Evolutionary conservation across 2,329 filamentous ascomycete species (phyloP), one percentile per base, ranked within the genome.

Genomic region (Fusarium sp.): DNA sequence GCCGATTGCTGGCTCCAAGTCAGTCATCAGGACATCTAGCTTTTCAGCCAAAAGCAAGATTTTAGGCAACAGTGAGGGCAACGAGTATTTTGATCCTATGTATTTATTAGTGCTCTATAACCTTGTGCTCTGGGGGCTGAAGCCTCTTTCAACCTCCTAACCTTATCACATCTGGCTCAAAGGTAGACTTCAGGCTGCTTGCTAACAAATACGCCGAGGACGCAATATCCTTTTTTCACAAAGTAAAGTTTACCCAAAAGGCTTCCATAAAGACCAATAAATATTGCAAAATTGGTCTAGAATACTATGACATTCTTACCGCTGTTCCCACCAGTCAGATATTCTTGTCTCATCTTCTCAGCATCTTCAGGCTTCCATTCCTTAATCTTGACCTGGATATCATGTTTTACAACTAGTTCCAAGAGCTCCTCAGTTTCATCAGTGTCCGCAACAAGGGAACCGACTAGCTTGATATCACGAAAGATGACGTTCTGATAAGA

Each of bases 361-460:
- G 68, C 60, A 14, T 66, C 60, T 8, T 66, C 68, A n/a, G 13
- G 26, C 26, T 44, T 60, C 66, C 66, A 70, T n/a, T 70, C 41
- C 20, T 56, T 56, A 11, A 70, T 42, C 24, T 66, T 66, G 18
- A 65, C 47, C 4, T 51, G 48, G 3, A 70, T 63, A 5, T 45
- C 17, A 4, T 70, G 66, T 24, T 70, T 22, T 3, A 49, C 54
- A 2, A 60, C 66, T 5, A 70, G 28, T 15, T 41, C n/a, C 5
- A 70, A 22, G 3, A 65, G 38, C 17, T 56, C 59, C 14, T 42
- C 26, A 1, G 49, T 26, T 6, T 55, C 48, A 14, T 45, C 31
- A 0, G 48, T 54, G 13, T 65, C 59, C 12, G 38, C 42, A 1
- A 60, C 52, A 9, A 69, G 38, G 18, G 41, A 65, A 0, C 68